Base-by-base conservation (phyloP, 192 early-diverging fungal genomes). In the Obelidium mucronatum region DNA sequence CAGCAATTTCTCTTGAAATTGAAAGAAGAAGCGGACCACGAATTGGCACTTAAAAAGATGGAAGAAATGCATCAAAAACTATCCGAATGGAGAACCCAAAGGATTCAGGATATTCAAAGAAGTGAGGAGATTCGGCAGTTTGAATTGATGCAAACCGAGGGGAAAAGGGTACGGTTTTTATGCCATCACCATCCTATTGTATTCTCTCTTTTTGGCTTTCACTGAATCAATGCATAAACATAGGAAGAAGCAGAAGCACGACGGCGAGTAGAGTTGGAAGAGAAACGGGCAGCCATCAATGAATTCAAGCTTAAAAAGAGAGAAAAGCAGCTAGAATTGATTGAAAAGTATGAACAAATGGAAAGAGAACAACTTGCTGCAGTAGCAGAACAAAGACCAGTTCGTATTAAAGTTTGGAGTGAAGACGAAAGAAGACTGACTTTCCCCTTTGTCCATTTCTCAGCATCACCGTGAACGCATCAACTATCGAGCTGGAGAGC, bases 271-370 rank as follows among this genome's bases (percentile, higher is more conserved):
- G 24, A 42, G 39, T 4, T 58, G 6, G 56, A 60, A 48, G 1
- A 24, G 22, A 74, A 74, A 40, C 22, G 40, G 31, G 37, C 11
- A 30, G 60, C 60, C 24, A 33, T 74, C 22, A 11, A 8, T 24
- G 33, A 74, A 44, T 74, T 74, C 60, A n/a, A 74, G 48, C n/a
- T 28, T 6, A 15, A 74, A 35, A 60, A 40, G 48, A 34, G 60
- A 3, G 22, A 39, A 22, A 22, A 48, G 37, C 72, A 74, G 36
- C 28, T 74, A 2, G 35, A 60, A 40, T 39, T 40, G 39, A 60
- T 74, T 74, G 28, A 48, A 1, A 40, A 34, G 0, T 74, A 62
- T 63, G 72, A 74, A 48, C 15, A 42, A 48, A 24, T 15, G 11
- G 22, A 62, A 40, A 24, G 24, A 30, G 31, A 48, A 19, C 36